Conservation (phyloP, 2,329 filamentous ascomycete species). For the Sphaceloma murrayae region DNA sequence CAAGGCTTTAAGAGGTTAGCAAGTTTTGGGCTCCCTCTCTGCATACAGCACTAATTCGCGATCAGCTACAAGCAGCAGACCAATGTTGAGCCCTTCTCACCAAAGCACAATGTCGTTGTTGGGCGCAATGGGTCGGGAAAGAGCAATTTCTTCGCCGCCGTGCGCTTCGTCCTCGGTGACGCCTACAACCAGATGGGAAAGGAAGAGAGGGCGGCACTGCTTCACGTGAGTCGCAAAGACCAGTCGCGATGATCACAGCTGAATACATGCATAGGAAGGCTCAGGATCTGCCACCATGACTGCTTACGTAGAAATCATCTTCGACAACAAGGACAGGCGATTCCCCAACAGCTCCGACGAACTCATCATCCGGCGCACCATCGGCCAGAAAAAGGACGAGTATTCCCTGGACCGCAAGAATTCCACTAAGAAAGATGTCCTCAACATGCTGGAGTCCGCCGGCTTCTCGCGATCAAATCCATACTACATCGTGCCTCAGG, state of each 20-base stretch:
- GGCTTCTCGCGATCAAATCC: constrained; percentile 96
- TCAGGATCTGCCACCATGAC: constrained; percentile 97
- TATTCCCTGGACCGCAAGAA: constrained; percentile 97
- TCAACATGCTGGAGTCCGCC: constrained; percentile 89
- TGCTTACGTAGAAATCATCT: constrained; percentile 98
- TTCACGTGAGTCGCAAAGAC: constrained; percentile 51
- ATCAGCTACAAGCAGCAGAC: constrained; percentile 97
- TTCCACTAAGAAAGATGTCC: constrained; percentile 85
- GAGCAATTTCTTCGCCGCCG: constrained; percentile 98
- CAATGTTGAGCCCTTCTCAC: constrained; percentile 94
- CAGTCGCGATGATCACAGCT: not conserved
- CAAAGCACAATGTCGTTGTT: constrained; percentile 96
- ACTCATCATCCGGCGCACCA: constrained; percentile 82
- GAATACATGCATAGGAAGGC: constrained; percentile 53
- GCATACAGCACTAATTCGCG: constrained; percentile 18
- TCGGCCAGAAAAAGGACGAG: constrained; percentile 96
- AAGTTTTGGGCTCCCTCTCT: not conserved
- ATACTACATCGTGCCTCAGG: constrained; percentile 98
- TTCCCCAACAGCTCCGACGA: constrained; percentile 91
- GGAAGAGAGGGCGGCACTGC: constrained; percentile 86
- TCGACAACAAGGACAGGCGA: constrained; percentile 93
- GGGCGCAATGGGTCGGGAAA: constrained; percentile 98
- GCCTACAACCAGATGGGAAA: constrained; percentile 92
- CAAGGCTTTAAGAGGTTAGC: constrained; percentile 98
- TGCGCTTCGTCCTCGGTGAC: constrained; percentile 96